These are phyloP conservation scores for Knoxdaviesia capensis DNA, from an alignment of 2,329 filamentous ascomycete genomes.

Conservation along the genomic window DNA sequence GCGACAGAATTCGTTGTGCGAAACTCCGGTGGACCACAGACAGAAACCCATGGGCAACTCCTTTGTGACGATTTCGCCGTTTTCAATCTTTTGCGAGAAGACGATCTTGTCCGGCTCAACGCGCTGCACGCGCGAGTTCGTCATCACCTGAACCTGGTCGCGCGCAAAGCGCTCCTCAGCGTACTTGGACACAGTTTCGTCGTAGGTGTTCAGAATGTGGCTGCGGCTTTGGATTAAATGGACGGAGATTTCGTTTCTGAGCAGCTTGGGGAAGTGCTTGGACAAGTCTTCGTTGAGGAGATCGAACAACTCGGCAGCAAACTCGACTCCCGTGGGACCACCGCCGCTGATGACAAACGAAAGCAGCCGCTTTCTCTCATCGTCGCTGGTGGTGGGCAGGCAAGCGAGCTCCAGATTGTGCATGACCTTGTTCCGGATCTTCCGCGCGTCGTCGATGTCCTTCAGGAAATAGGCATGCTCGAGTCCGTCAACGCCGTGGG, in stretches of 20 bases:
- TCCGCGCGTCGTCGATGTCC: constrained; percentile 76
- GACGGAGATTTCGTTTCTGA: constrained; percentile 96
- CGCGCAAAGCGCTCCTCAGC: constrained; percentile 81
- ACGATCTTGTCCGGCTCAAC: constrained; percentile 67
- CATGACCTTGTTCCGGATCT: constrained; percentile 75
- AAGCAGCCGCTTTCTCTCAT: constrained; percentile 67
- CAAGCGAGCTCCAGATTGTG: constrained; percentile 80
- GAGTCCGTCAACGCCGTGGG: constrained; percentile 86
- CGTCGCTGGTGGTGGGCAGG: constrained; percentile 77
- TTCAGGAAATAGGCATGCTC: constrained; percentile 92
- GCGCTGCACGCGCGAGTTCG: constrained; percentile 83
- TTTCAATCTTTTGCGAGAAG: constrained; percentile 62
- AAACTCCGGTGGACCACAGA: constrained; percentile 90
- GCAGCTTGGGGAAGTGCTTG: constrained; percentile 61
- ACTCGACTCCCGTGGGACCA: constrained; percentile 91
- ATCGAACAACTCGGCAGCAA: constrained; percentile 89
- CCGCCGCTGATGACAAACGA: constrained; percentile 95
- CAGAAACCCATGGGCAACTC: constrained; percentile 94
- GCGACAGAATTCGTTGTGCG: constrained; percentile 65
- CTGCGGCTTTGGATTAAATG: constrained; percentile 88
- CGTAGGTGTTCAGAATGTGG: constrained; percentile 96
- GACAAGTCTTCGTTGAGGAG: constrained; percentile 88
- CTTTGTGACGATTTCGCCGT: constrained; percentile 62
- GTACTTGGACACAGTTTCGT: constrained; percentile 81
- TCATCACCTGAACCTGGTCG: constrained; percentile 79